phyloP scores from a whole-genome alignment of 495 filamentous ascomycete genomes.

The Xeromyces bisporus region DNA sequence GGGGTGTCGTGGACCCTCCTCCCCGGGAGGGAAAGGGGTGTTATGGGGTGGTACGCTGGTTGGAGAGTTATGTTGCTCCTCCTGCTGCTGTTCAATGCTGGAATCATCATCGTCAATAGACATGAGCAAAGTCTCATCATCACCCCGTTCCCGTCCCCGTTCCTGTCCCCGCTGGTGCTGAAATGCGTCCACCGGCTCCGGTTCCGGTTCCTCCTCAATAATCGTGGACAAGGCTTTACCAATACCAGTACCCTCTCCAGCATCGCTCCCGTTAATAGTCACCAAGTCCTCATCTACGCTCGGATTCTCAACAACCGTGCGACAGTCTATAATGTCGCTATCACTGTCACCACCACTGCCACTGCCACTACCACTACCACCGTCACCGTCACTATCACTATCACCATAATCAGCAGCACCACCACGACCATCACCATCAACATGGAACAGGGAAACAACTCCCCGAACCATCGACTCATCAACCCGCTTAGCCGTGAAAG shows the following conservation, averaged over 20 bases:
- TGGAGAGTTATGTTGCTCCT: too few relatives aligned
- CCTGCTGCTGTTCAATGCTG: neutral
- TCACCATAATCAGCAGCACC: constrained; percentile 3
- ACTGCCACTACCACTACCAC: neutral
- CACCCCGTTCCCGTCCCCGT: neutral
- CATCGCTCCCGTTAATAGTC: too few relatives aligned
- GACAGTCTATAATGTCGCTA: neutral
- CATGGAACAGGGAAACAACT: too few relatives aligned
- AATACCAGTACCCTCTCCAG: too few relatives aligned
- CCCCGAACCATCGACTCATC: too few relatives aligned
- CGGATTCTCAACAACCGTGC: neutral
- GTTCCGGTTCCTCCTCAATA: neutral
- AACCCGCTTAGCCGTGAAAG: too few relatives aligned
- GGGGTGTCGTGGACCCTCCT: neutral
- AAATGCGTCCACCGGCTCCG: neutral
- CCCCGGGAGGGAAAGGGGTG: too few relatives aligned
- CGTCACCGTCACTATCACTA: neutral
- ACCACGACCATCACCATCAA: constrained; percentile 16
- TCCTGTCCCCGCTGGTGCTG: neutral
- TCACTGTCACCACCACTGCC: neutral
- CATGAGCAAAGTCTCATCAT: neutral
- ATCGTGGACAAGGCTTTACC: too few relatives aligned
- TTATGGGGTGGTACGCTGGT: too few relatives aligned
- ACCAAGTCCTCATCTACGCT: neutral
- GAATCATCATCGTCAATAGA: neutral